Conservation (phyloP, 108 stramenopile genomes). For the Cyclotella distinguenda region DNA sequence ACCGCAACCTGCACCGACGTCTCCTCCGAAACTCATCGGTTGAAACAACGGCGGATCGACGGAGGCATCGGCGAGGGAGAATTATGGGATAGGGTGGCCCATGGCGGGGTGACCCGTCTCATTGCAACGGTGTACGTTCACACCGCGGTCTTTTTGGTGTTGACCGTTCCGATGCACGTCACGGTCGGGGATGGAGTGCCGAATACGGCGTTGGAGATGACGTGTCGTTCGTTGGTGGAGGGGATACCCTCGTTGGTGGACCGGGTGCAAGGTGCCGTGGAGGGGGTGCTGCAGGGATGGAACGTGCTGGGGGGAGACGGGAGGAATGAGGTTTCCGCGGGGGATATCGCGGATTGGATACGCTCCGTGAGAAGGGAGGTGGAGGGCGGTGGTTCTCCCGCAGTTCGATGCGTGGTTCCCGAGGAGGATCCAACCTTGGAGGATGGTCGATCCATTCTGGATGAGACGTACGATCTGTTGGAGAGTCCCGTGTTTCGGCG, state of each 20-base stretch:
- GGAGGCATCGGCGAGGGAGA: not conserved
- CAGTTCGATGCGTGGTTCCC: conserved; percentile 36
- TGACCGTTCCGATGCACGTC: conserved; percentile 54
- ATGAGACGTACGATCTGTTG: conserved; percentile 54
- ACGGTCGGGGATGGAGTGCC: conserved; percentile 44
- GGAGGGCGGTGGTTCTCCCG: conserved; percentile 11
- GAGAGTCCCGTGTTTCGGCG: conserved; percentile 50
- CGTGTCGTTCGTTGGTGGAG: not conserved
- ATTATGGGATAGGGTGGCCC: conserved; percentile 45
- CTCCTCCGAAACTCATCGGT: conserved; percentile 5
- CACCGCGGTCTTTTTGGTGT: conserved; percentile 46
- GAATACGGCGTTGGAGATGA: conserved; percentile 25
- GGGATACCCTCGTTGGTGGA: conserved; percentile 41
- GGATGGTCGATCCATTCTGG: conserved; percentile 30
- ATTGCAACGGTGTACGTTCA: conserved; percentile 53
- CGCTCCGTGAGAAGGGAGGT: conserved; percentile 22
- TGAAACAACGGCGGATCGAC: not conserved
- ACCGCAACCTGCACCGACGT: no score
- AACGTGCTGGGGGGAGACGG: conserved; percentile 33
- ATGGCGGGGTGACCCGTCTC: conserved; percentile 46
- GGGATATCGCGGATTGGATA: conserved; percentile 39
- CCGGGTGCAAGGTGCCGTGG: conserved; percentile 22
- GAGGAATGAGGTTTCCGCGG: conserved; percentile 21
- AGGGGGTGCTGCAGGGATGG: conserved; percentile 19
- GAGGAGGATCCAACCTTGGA: conserved; percentile 7